Base-by-base conservation (phyloP, 1,139 yeast species). In the Suhomyces atakaporum region DNA sequence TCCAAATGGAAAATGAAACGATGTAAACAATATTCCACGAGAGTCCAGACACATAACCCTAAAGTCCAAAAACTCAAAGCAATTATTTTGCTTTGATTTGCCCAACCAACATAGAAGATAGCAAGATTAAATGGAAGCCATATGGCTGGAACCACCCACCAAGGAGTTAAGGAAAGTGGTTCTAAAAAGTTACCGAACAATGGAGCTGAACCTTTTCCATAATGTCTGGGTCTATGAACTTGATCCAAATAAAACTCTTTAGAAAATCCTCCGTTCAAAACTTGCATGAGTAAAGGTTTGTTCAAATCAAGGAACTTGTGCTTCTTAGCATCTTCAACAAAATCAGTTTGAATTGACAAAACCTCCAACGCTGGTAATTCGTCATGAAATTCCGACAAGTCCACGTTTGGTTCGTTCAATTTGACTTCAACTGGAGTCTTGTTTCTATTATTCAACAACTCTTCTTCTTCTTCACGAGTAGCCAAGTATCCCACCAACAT, bases 211-310 rank as follows among this genome's bases (percentile, higher is more conserved):
- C 97, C 97, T 46, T 71, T 70, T 25, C 77, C 77, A 43, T 69
- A 71, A 63, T 92, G 98, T 57, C 98, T 82, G 38, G 98, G 98
- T 61, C 97, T 80, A 63, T 92, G 98, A 29, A 92, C 94, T 64
- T 92, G 97, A 58, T 89, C 96, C 56, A 92, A 73, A 61, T 92
- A 92, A 56, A 92, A 92, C 33, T 86, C 95, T 60, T 87, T 90
- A 29, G 84, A 56, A 69, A 88, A 92, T 30, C 76, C 73, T 27
- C 89, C 80, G 43, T 75, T 71, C 43, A 87, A 63, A 35, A 92
- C 86, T 66, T 92, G 98, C 63, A 77, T 58, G 36, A 92, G 66
- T 51, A 92, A 69, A 1, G 98, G 95, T 59, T 79, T 81, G 53
- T 74, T 79, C 55, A 92, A 77, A 58, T 92, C 97, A 53, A 92